Evolutionary conservation across 2,329 filamentous ascomycete species (phyloP), one percentile per base, ranked within the genome.

Genomic region (Sclerotinia spermophila): DNA sequence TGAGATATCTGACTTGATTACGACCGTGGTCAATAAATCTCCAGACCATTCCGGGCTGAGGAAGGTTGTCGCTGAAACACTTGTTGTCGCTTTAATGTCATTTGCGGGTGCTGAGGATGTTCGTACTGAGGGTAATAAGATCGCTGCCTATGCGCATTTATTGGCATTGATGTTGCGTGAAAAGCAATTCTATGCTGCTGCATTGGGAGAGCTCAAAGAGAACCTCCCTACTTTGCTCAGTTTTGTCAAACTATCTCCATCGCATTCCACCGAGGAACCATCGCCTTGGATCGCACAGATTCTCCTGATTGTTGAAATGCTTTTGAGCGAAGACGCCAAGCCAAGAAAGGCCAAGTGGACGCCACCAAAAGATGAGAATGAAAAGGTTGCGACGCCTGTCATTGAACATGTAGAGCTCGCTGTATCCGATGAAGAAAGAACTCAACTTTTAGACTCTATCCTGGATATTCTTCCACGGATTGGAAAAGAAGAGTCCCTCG

Each of bases 211-310:
- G 51, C 82, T 99, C 35, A 91, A 91, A 78, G 89, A 92, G 27
- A 93, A 91, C 77, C 91, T 97, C 55, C 84, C 85, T 15, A 89
- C 89, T 51, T 88, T 97, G 73, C 85, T 97, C 40, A 86, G 84
- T 3, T 97, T 97, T 79, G 87, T 99, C 75, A 90, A 91, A 76
- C 83, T 94, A 5, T 84, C 88, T 7, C 83, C 88, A 0, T 87
- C 89, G 38, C 87, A 90, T 70, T 85, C 91, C 5, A 83, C 86
- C 0, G 92, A 97, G 64, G 92, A 96, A 71, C 84, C 93, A n/a
- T 92, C 94, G 6, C 92, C 93, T 1, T 99, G 95, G 94, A 91
- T 98, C 74, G 92, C 93, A 19, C 94, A 96, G 77, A 89, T 98
- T 44, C 84, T 99, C 45, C 85, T 98, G 24, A 92, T 99, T 65